Evolutionary conservation across 768 basidiomycete species (phyloP), one percentile per base, ranked within the genome.

Genomic region (Lactarius hengduanensis): DNA sequence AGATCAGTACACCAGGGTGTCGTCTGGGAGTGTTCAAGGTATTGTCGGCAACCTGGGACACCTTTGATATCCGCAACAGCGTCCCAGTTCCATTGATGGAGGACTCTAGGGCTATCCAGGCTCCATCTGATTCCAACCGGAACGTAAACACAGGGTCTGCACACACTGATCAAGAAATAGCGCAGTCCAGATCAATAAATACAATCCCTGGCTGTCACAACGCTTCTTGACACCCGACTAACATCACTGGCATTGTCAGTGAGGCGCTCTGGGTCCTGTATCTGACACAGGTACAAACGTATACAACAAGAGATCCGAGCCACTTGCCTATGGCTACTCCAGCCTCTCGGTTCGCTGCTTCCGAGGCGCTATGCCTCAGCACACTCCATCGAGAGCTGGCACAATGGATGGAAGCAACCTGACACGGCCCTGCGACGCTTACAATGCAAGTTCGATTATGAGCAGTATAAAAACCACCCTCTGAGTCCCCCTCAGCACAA

Each of bases 381-480:
- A 28, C 22, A n/a, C 7, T 41, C 41, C 26, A 38, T 18, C 16
- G 28, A 22, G n/a, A 4, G 30, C 22, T n/a, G 20, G 20, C 28
- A 59, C 38, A 5, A 28, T 53, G 28, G 34, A 54, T 13, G 10
- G 47, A 20, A 58, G 54, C 34, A 32, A 40, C 41, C 26, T 40
- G 57, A n/a, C 63, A 55, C 36, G 45, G 16, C 16, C 30, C 8
- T 18, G n/a, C 28, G 50, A 15, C 54, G 20, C 20, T 13, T 15
- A 32, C 38, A 34, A 20, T 59, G 50, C 40, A 32, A 43, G n/a
- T 20, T 41, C 38, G 5, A 6, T 40, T 16, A 13, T 40, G 22
- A 38, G 36, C 41, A 30, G 6, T 65, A 67, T 67, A 63, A 22
- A 63, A 67, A 32, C n/a, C 32, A 10, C 41, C 58, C 40, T 18